Evolutionary conservation across 768 basidiomycete genomes (phyloP).

Genomic region (Boletales sp.): DNA sequence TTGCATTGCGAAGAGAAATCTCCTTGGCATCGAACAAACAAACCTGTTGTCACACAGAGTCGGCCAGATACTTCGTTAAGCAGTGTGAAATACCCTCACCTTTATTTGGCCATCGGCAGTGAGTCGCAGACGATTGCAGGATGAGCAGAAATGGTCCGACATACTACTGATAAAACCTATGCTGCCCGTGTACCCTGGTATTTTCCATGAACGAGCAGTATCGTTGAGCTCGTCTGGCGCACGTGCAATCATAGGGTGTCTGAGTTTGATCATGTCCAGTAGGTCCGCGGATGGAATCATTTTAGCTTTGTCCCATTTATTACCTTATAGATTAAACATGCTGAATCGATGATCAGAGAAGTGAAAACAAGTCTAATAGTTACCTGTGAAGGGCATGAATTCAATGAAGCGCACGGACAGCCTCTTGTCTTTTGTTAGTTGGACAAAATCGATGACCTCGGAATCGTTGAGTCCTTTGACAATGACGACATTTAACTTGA

Average conservation of each 20-base stretch:
- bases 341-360: constrained; percentile 3
- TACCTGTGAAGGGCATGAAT: constrained; percentile 92
- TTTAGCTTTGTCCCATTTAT: constrained; percentile 79
- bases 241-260: constrained; percentile 52
- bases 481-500: constrained; percentile 85
- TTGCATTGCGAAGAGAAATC: constrained; percentile 72
- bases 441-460: constrained; percentile 78
- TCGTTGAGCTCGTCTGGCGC: constrained; percentile 68
- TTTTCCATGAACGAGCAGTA: constrained; percentile 76
- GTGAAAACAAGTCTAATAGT: constrained; percentile 7
- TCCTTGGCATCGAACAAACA: constrained; percentile 86
- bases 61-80: background rate
- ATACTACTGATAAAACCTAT: constrained; percentile 91
- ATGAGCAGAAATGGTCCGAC: constrained; percentile 89
- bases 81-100: constrained; percentile 34
- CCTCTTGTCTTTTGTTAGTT: constrained; percentile 59
- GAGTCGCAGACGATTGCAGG: constrained; percentile 79
- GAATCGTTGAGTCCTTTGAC: constrained; percentile 77
- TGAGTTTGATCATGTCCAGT: constrained; percentile 44
- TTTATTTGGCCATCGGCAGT: constrained; percentile 93
- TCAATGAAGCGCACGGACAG: constrained; percentile 86
- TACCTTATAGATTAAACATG: constrained; percentile 45
- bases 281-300: constrained; percentile 76
- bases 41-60: constrained; percentile 46
- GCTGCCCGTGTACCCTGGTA: constrained; percentile 67